Evolutionary conservation across 1,284 basidiomycete genomes (phyloP), one percentile per base, ranked within the genome.

Genomic region (Fistulinella cinereoalba): DNA sequence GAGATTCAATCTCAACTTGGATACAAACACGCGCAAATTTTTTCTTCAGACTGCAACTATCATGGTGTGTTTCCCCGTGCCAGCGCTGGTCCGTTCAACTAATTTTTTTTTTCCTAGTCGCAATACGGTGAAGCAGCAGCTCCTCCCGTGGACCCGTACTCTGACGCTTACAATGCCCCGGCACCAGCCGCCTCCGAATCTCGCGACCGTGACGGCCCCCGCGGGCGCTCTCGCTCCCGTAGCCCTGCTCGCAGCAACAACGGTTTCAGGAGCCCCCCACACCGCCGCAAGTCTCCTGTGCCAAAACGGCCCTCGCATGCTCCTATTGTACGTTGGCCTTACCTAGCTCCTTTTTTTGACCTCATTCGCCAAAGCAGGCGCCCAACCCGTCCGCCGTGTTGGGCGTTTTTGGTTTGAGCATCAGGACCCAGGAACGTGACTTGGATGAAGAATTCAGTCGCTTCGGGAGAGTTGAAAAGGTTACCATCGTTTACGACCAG

Each of bases 401-500:
- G 50, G 97, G 97, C 51, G 93, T 97, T 15, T 99, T 99, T 60
- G 97, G 96, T 15, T 75, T 99, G 36, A 95, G 92, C 57, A 96
- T 99, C 52, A 83, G 95, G 49, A 98, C 96, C 3, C 81, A 85
- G 49, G 97, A 99, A 67, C 82, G 88, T 36, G 96, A 98, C 66
- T 75, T 99, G 40, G 91, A 97, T 59, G 88, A 96, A 54, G 94
- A 97, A 68, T 99, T 99, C 60, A 80, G 75, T 57, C 80, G 90
- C 37, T 90, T 85, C 57, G 95, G 94, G 19, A 80, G 84, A 23
- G 95, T 98, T 43, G 92, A 96, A 61, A 98, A 98, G 70, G 93
- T 95, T 29, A 90, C 89, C 43, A 94, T 99, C 56, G 97, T 99
- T n/a, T 98, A 98, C 66, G 96, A 99, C 70, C 94, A 97, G 68